Percentiles rank a stretch among this genome's conserved stretches.
phyloP scores from a whole-genome alignment of 2,329 filamentous ascomycete species.

The Trichoderma sp. region DNA sequence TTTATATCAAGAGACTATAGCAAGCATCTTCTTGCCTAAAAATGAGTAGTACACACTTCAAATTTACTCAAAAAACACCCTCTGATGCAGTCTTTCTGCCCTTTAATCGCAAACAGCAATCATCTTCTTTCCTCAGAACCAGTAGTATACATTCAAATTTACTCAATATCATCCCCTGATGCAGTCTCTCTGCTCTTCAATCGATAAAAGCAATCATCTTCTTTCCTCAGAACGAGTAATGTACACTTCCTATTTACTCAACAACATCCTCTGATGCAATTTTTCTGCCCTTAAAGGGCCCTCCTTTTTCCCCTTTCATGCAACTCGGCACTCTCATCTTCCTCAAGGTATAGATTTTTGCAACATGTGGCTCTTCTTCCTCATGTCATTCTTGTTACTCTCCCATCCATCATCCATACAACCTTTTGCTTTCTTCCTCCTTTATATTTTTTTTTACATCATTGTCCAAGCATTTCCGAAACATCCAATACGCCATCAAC shows the following conservation, averaged over 20 bases:
- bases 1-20: neutral
- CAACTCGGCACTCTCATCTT: neutral
- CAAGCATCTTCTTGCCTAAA: neutral
- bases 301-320: neutral
- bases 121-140: neutral
- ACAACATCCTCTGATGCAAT: neutral
- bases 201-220: neutral
- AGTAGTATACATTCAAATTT: neutral
- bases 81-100: neutral
- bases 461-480: neutral
- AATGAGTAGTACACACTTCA: neutral
- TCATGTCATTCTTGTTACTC: neutral
- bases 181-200: neutral
- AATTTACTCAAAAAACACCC: neutral
- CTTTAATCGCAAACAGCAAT: neutral
- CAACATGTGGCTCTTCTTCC: neutral
- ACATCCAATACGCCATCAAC: neutral
- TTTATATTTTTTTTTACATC: accelerated
- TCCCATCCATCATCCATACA: neutral
- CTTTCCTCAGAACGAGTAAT: neutral
- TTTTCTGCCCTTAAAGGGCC: neutral
- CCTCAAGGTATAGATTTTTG: neutral
- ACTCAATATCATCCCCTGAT: neutral
- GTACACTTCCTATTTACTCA: too few relatives aligned
- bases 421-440: neutral